Evolutionary conservation across 176 grass and related monocot species (phyloP).

Genomic region (Bothriochloa decipiens): DNA sequence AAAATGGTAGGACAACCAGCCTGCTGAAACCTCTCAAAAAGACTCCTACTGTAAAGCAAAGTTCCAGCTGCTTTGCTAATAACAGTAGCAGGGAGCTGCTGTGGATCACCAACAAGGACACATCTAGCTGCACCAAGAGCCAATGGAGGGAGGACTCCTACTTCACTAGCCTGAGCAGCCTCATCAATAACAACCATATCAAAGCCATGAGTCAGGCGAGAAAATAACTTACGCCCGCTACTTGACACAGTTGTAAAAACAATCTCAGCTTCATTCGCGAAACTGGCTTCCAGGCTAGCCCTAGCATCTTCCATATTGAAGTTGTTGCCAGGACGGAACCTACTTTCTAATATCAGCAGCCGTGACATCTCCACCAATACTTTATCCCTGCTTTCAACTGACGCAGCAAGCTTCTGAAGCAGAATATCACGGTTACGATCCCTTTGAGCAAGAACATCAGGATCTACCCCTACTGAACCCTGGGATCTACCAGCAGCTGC

Average conservation of each 20-base stretch:
- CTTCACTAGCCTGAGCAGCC: slow-evolving; percentile 98
- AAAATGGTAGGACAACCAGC: slow-evolving; percentile 95
- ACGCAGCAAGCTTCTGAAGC: slow-evolving; percentile 89
- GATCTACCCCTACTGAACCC: slow-evolving; percentile 98
- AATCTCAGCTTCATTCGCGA: slow-evolving; percentile 99
- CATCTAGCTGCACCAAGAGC: slow-evolving; percentile 95
- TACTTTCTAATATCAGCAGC: slow-evolving; percentile 82
- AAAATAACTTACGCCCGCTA: slow-evolving; percentile 94
- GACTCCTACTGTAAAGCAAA: slow-evolving; percentile 94
- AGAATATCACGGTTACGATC: slow-evolving; percentile 81
- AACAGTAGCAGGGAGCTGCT: slow-evolving; percentile 98
- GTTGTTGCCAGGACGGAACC: slow-evolving; percentile 73
- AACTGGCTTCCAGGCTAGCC: slow-evolving; percentile 92
- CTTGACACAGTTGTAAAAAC: slow-evolving; percentile 99
- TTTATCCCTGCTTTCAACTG: slow-evolving; percentile 93
- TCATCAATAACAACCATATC: slow-evolving; percentile 99
- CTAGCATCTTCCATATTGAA: slow-evolving; percentile 98
- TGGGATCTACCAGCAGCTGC: slow-evolving; percentile 85
- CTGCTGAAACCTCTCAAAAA: slow-evolving; percentile 98
- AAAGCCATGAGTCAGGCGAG: slow-evolving; percentile 94
- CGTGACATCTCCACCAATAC: slow-evolving; percentile 97
- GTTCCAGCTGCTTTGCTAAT: slow-evolving; percentile 99
- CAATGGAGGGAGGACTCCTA: slow-evolving; percentile 86
- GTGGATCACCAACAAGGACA: slow-evolving; percentile 96
- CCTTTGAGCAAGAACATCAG: slow-evolving; percentile 82